Evolutionary conservation across 2,329 filamentous ascomycete species (phyloP).

Genomic region (Plectosphaerella cucumerina): DNA sequence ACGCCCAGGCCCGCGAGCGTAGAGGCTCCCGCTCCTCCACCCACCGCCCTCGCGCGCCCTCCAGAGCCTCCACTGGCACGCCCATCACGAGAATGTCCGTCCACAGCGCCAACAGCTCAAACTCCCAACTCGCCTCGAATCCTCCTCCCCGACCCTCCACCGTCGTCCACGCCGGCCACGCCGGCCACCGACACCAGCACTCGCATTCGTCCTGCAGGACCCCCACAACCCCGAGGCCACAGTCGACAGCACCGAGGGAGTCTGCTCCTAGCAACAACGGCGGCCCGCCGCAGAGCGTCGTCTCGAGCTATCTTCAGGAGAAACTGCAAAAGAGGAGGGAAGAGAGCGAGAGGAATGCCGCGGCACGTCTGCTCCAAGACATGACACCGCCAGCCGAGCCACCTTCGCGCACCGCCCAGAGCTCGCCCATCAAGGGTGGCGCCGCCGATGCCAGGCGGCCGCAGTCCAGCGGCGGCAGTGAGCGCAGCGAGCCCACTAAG

Average conservation of each 20-base stretch:
- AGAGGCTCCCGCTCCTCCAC: constrained; percentile 9
- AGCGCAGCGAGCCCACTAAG: constrained; percentile 29
- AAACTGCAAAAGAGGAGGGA: constrained; percentile 45
- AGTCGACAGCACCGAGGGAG: constrained; percentile 38
- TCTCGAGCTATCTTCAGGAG: constrained; percentile 52
- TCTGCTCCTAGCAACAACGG: constrained; percentile 25
- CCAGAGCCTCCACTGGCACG: constrained; percentile 35
- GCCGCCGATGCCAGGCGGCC: constrained; percentile 31
- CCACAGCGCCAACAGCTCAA: constrained; percentile 37
- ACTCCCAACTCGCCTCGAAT: constrained; percentile 32
- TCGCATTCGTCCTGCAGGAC: constrained; percentile 31
- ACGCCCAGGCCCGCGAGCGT: constrained; percentile 6
- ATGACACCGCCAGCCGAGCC: constrained; percentile 34
- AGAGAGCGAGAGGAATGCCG: constrained; percentile 38
- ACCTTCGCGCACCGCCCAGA: constrained; percentile 23
- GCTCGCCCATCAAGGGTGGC: constrained; percentile 34
- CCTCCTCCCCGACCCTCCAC: constrained; percentile 29
- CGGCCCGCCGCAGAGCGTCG: constrained; percentile 23
- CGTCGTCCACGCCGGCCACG: constrained; percentile 27
- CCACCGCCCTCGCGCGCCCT: constrained; percentile 35
- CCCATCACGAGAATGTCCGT: constrained; percentile 21
- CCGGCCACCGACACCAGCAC: constrained; percentile 36
- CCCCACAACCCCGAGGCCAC: constrained; percentile 27
- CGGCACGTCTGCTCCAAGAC: constrained; percentile 31
- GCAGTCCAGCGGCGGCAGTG: constrained; percentile 35